Percentiles rank a stretch among this genome's conserved stretches.
phyloP scores from a whole-genome alignment of 2,329 filamentous ascomycete species.

The Massarina eburnea region DNA sequence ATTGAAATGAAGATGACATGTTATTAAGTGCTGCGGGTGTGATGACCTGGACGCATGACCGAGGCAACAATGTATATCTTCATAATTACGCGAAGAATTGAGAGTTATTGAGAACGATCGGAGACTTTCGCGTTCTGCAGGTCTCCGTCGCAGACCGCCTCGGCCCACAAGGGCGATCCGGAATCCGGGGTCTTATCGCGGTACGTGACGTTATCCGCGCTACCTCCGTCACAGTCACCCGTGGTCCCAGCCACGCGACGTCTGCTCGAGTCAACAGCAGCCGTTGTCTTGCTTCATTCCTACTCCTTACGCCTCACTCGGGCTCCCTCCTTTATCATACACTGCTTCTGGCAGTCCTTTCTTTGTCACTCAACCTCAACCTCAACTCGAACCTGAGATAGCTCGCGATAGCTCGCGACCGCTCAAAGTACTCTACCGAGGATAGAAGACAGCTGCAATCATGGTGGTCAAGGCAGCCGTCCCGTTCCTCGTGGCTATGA shows the following conservation, averaged over 20 bases:
- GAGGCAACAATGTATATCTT: too few species aligned
- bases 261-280: conserved; percentile 9
- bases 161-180: neutral
- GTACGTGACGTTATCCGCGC: conserved; percentile 10
- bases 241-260: conserved; percentile 12
- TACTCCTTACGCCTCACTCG: conserved; percentile 3
- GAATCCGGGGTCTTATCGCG: conserved; percentile 4
- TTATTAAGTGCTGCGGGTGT: neutral
- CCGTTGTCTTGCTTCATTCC: conserved; percentile 21
- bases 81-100: too few species aligned
- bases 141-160: too few species aligned
- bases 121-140: neutral
- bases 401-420: too few species aligned
- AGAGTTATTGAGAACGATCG: neutral
- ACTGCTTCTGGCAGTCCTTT: conserved; percentile 6
- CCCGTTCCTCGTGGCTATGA: conserved; percentile 89
- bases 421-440: conserved; percentile 11
- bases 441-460: conserved; percentile 13
- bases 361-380: conserved; percentile 12
- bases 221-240: conserved; percentile 3
- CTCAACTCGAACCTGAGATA: conserved; percentile 9
- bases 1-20: too few species aligned
- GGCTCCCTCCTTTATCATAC: conserved; percentile 6
- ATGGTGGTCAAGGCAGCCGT: conserved; percentile 76
- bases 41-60: conserved; percentile 2